These are phyloP conservation scores for Massariosphaeria phaeospora DNA, from an alignment of 495 filamentous ascomycete genomes.

Conservation along the genomic window DNA sequence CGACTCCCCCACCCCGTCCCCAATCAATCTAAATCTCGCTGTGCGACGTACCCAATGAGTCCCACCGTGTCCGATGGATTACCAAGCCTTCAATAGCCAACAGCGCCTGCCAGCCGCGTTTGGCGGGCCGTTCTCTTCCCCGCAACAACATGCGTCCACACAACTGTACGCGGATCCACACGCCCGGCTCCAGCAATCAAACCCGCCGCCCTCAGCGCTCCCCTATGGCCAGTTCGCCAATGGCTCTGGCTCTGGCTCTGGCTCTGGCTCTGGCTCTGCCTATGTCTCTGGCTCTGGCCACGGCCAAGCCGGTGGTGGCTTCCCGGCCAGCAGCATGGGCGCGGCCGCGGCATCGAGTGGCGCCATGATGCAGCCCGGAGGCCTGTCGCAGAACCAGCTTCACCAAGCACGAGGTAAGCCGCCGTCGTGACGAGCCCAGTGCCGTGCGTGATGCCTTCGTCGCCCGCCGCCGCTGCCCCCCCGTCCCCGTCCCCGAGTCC, in stretches of 20 bases:
- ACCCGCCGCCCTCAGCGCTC: constrained; percentile 16
- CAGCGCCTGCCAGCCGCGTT: constrained; percentile 25
- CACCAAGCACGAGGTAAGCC: constrained; percentile 34
- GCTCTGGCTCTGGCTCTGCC: not conserved
- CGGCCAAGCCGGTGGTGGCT: constrained; percentile 16
- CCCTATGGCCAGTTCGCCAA: constrained; percentile 16
- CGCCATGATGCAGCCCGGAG: constrained; percentile 32
- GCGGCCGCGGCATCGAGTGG: constrained; percentile 4
- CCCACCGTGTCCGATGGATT: constrained; percentile 30
- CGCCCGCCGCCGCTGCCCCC: not conserved
- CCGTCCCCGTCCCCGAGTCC: not conserved
- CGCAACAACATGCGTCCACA: constrained; percentile 28
- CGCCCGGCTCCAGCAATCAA: constrained; percentile 24
- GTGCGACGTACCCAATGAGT: constrained; percentile 32
- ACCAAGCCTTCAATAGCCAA: constrained; percentile 33
- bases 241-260: constrained; percentile 2
- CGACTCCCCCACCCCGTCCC: constrained; percentile 24
- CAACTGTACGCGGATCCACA: constrained; percentile 32
- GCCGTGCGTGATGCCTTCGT: too few relatives aligned
- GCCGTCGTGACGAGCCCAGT: not conserved
- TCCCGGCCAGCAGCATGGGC: constrained; percentile 16
- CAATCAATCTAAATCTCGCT: constrained; percentile 32
- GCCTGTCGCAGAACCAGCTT: constrained; percentile 32
- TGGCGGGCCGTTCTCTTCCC: constrained; percentile 22
- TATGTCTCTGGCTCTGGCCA: not conserved